Base-by-base conservation (phyloP, 768 basidiomycete species). In the Phlebiopsis gigantea region DNA sequence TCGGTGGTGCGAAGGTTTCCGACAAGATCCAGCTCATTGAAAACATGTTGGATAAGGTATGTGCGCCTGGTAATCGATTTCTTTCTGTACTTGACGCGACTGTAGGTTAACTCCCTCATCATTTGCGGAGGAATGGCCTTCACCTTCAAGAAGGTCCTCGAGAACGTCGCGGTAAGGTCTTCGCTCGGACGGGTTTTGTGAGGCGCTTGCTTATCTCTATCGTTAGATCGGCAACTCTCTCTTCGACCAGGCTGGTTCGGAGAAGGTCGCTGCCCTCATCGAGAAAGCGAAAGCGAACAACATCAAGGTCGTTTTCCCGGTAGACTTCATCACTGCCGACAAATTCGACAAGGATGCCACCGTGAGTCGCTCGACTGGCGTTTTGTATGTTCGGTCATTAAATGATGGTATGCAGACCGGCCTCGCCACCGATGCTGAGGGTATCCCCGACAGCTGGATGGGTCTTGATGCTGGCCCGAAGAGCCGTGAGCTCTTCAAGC, bases 1-100 rank as follows among this genome's bases (percentile, higher is more conserved):
- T 98, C 55, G 96, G 96, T 64, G 96, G 96, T 68, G 96, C 96
- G 55, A 99, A 99, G 77, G 93, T 99, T 46, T 96, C 93, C 17
- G 96, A 99, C 76, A 99, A 99, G 78, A 97, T 99, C 64, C 91
- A 94, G 71, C 78, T 99, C 57, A 99, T 99, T 70, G 95, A 99
- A 65, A 97, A 97, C 79, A 89, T 99, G 90, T 79, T 99, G 63
- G 96, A 98, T 77, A 95, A 98, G 83, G 93, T 88, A 61, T 21
- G 72, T 57, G 24, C 21, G 31, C 21, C 28, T 41, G 5, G 12
- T 39, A 19, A 14, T 21, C 26, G 41, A 17, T 21, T 21, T 4
- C 52, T 28, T 60, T 19, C 50, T 41, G 49, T 48, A 22, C 41
- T 51, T 51, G 57, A 29, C 52, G 24, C 34, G 39, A 53, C 9